Conservation (phyloP, 176 grass and related monocot species). For the Aegilops sharonensis region DNA sequence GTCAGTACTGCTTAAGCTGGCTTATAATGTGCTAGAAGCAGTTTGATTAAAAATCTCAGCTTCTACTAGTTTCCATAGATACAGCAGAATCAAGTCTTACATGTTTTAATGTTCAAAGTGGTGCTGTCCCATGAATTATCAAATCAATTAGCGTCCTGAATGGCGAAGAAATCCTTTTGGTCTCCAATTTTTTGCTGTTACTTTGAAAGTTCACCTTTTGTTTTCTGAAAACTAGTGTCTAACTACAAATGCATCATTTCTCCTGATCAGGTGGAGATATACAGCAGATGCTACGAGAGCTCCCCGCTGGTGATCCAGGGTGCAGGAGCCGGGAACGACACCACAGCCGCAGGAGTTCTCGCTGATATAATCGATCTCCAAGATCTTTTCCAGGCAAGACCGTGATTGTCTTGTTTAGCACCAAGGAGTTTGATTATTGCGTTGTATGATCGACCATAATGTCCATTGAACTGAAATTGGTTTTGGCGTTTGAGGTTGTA, state of each 20-base stretch:
- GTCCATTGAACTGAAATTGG: neutral
- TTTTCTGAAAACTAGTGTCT: neutral
- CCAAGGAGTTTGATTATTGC: neutral
- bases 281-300: slow-evolving; percentile 81
- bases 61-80: neutral
- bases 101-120: neutral
- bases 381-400: slow-evolving; percentile 56
- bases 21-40: neutral
- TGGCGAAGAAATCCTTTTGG: neutral
- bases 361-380: slow-evolving; percentile 83
- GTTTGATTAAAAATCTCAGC: neutral
- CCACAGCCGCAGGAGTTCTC: slow-evolving; percentile 84
- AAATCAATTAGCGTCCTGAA: neutral
- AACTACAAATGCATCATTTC: neutral
- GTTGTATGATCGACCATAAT: neutral
- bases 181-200: neutral
- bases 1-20: neutral
- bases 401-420: neutral
- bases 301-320: slow-evolving; percentile 93
- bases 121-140: neutral
- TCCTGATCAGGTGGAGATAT: slow-evolving; percentile 78
- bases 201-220: neutral
- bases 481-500: neutral
- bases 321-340: slow-evolving; percentile 89
- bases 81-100: neutral